phyloP scores from a whole-genome alignment of 495 filamentous ascomycete species.

The Xylona heveae region DNA sequence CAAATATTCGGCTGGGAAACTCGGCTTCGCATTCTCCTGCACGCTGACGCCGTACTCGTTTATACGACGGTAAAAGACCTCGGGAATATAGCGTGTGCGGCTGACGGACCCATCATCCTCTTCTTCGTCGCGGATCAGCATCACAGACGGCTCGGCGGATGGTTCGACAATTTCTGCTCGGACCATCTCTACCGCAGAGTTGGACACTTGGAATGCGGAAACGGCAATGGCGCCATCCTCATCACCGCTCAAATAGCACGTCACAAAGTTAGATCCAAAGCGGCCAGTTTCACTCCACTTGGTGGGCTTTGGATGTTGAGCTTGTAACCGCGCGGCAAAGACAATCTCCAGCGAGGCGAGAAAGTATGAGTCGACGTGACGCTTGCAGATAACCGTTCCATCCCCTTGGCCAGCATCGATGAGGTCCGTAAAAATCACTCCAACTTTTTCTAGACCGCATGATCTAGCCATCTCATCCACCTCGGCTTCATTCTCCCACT shows the following conservation, averaged over 20 bases:
- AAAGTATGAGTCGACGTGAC: conserved; percentile 88
- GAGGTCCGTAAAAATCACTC: conserved; percentile 90
- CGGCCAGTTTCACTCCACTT: conserved; percentile 94
- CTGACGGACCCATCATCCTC: conserved; percentile 52
- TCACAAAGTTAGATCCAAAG: conserved; percentile 95
- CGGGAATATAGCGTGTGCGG: conserved; percentile 76
- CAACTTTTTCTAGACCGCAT: conserved; percentile 78
- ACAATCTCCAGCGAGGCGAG: conserved; percentile 81
- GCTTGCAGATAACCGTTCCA: conserved; percentile 78
- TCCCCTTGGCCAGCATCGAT: conserved; percentile 61
- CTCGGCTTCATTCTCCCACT: conserved; percentile 75
- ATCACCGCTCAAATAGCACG: conserved; percentile 82
- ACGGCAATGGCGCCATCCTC: conserved; percentile 74
- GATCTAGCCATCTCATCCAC: conserved; percentile 60
- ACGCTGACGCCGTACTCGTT: conserved; percentile 95
- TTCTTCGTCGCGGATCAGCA: conserved; percentile 88
- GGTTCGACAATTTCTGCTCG: conserved; percentile 87
- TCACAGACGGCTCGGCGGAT: conserved; percentile 74
- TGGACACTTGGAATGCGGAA: conserved; percentile 83
- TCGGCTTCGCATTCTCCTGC: conserved; percentile 89
- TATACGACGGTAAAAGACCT: conserved; percentile 88
- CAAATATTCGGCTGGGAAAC: conserved; percentile 91
- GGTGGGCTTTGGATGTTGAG: conserved; percentile 67
- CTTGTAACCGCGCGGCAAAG: conserved; percentile 75
- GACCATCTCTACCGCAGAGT: conserved; percentile 92